Conservation (phyloP, 176 grass and related monocot genomes). For the Dactylis glomerata region DNA sequence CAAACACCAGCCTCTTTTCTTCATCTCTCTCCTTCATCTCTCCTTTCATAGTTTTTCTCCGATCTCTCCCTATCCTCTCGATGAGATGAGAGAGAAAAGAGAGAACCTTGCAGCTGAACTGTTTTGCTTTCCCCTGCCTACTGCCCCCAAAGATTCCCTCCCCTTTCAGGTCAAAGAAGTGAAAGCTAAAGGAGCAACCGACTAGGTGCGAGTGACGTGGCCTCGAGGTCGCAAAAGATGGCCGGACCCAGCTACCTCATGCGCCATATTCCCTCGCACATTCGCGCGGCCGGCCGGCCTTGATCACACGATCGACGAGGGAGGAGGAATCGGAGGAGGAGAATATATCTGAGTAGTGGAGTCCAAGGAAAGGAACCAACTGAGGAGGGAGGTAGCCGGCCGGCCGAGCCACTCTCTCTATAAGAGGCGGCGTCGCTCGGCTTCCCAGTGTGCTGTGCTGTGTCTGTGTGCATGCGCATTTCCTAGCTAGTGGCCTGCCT, state of each 20-base stretch:
- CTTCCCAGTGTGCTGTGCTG: neutral
- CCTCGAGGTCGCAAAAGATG: slow-evolving; percentile 12
- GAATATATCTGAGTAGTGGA: slow-evolving; percentile 41
- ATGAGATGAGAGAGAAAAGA: neutral
- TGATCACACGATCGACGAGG: neutral
- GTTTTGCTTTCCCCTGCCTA: slow-evolving; percentile 57
- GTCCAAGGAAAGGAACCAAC: slow-evolving; percentile 47
- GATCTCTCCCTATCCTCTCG: slow-evolving; percentile 70
- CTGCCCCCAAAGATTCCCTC: slow-evolving; percentile 88
- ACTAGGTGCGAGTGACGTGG: slow-evolving; percentile 9
- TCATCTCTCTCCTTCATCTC: neutral
- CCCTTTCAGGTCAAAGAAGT: slow-evolving; percentile 88
- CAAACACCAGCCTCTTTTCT: slow-evolving; percentile 3
- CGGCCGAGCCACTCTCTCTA: neutral
- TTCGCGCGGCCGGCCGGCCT: neutral
- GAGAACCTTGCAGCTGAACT: slow-evolving; percentile 65
- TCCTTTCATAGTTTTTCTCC: neutral
- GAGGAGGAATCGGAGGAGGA: neutral
- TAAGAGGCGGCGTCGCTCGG: slow-evolving; percentile 24
- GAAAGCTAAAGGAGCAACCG: slow-evolving; percentile 66
- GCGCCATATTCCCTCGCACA: slow-evolving; percentile 57
- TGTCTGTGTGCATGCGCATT: neutral
- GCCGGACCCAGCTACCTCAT: slow-evolving; percentile 39
- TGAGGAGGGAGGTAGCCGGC: neutral
- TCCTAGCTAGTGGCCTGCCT: neutral